A percentile compares a stretch with the other conserved stretches of the same genome.
phyloP scores from a whole-genome alignment of 2,329 filamentous ascomycete genomes.

The Passalora sequoiae region DNA sequence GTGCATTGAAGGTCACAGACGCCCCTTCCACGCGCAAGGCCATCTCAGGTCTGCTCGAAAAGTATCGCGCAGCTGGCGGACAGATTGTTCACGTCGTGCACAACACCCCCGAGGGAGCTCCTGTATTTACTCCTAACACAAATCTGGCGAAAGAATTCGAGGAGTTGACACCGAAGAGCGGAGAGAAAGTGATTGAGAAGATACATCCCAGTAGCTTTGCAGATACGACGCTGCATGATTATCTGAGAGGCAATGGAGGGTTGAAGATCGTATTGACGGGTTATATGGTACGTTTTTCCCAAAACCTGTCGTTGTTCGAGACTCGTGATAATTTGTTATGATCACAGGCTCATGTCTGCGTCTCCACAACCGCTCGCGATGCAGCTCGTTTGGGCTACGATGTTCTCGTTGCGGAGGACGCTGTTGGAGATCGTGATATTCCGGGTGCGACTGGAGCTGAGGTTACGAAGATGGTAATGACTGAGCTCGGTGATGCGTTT shows the following conservation, averaged over 20 bases:
- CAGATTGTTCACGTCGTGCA: constrained; percentile 61
- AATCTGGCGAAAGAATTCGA: constrained; percentile 56
- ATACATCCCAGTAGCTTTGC: constrained; percentile 56
- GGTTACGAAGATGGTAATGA: constrained; percentile 50
- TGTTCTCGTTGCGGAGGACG: constrained; percentile 57
- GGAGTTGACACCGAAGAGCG: constrained; percentile 50
- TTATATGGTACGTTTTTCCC: constrained; percentile 47
- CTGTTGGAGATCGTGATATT: constrained; percentile 61
- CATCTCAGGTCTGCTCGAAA: constrained; percentile 54
- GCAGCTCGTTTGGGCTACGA: constrained; percentile 59
- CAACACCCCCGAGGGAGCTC: constrained; percentile 54
- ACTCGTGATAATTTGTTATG: no score
- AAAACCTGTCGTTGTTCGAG: no score
- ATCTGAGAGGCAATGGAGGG: constrained; percentile 43
- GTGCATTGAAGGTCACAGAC: constrained; percentile 53
- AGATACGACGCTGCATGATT: constrained; percentile 54
- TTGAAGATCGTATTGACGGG: constrained; percentile 59
- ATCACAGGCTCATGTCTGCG: constrained; percentile 62
- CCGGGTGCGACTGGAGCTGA: constrained; percentile 56
- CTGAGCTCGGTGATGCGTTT: constrained; percentile 60
- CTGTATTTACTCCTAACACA: constrained; percentile 61
- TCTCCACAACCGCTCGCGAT: constrained; percentile 58
- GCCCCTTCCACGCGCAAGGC: constrained; percentile 50
- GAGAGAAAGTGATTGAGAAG: constrained; percentile 58
- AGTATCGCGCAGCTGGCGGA: constrained; percentile 52